Evolutionary conservation across 116 monocot species (phyloP), one percentile per base, ranked within the genome.

Genomic region (Posidonia oceanica): DNA sequence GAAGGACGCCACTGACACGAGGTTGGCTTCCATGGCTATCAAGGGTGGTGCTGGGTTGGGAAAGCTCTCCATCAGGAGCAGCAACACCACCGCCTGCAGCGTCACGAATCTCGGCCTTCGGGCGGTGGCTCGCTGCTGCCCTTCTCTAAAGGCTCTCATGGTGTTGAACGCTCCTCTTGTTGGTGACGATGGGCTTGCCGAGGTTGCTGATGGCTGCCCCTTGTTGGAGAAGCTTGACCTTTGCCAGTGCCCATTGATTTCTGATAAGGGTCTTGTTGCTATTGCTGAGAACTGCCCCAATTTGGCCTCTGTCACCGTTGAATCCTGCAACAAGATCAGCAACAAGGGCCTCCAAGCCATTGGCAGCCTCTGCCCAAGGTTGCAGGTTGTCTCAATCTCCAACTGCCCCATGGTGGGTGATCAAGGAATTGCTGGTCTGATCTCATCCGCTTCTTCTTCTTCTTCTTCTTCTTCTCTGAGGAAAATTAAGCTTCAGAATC

Each of bases 201-300:
- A 85, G 75, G 76, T 91, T 36, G 91, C 88, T 4, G 40, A 71
- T 39, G 84, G 86, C 8, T 94, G 91, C 61, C 86, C 90, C n/a
- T 38, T 77, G 55, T 52, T 94, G 48, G 91, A 94, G 77, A 84
- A 81, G 68, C 82, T 94, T 7, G 88, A 88, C 4, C 73, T 96
- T 17, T 68, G 23, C 61, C 56, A 73, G 18, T 96, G 96, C 80
- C 96, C 91, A 2, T 69, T 73, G 42, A 75, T 96, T 56, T 57
- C 96, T 0, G 85, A 88, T 68, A 86, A 86, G 74, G 86, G 91
- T 36, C 68, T 96, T 68, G 71, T 69, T 14, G 88, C 83, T 3
- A 70, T 91, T 59, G 96, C 96, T 3, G 44, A 75, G 59, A 88
- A 76, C 41, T 96, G 96, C 78, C 84, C 84, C 1, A 86, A 88